Evolutionary conservation across 208 protist genomes (phyloP).

Genomic region (Phytomonas serpens): DNA sequence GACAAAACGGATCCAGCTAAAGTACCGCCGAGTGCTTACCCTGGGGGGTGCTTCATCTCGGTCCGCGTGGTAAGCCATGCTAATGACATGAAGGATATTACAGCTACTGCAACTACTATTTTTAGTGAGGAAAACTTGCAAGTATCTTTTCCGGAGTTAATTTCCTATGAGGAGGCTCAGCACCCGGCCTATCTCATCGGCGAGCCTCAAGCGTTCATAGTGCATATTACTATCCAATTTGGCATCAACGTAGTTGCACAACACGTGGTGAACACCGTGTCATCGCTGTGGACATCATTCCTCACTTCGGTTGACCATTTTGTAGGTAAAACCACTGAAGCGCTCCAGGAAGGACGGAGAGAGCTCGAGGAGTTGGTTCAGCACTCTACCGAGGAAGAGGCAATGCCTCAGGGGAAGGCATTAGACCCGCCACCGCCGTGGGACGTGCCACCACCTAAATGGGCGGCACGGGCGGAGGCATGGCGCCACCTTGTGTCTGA

Average conservation of each 20-base stretch:
- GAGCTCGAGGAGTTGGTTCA: slow-evolving; percentile 19
- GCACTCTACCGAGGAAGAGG: neutral
- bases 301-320: slow-evolving; percentile 41
- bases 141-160: slow-evolving; percentile 45
- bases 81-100: slow-evolving; percentile 15
- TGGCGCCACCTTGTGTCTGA: slow-evolving; percentile 46
- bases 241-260: slow-evolving; percentile 54
- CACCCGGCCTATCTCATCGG: slow-evolving; percentile 28
- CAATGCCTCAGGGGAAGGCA: neutral
- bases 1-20: neutral
- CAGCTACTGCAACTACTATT: slow-evolving; percentile 17
- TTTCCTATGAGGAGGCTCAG: slow-evolving; percentile 22
- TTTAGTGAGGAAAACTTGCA: slow-evolving; percentile 23
- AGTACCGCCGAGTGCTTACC: slow-evolving; percentile 15
- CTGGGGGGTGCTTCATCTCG: slow-evolving; percentile 43
- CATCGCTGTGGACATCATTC: slow-evolving; percentile 48
- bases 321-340: slow-evolving; percentile 28
- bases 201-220: slow-evolving; percentile 18
- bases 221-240: slow-evolving; percentile 51
- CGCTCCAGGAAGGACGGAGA: slow-evolving; percentile 38
- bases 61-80: slow-evolving; percentile 27
- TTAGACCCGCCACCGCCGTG: slow-evolving; percentile 30
- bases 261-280: slow-evolving; percentile 43
- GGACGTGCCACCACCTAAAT: slow-evolving; percentile 45
- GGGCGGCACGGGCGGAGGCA: slow-evolving; percentile 33